Base-by-base conservation (phyloP, 164 flowering plant genomes). In the Sedum album region DNA sequence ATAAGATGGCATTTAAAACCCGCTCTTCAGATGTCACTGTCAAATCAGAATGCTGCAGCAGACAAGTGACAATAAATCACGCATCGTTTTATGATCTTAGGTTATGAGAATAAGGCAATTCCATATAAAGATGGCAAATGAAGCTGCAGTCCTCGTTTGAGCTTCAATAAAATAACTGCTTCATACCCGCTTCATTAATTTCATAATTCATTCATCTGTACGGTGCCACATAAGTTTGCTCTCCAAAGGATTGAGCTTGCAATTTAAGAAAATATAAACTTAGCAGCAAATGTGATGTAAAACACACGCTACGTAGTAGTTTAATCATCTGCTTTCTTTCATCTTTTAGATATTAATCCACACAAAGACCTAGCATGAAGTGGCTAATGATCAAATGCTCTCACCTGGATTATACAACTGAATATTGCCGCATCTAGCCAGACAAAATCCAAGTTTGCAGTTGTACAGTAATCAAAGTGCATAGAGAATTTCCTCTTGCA, bases 1-100 rank as follows among this genome's bases (percentile, higher is more conserved):
- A 61, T 51, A 93, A 72, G 63, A 93, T 83, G 60, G 96, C 96
- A 87, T 87, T 85, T 44, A 93, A 85, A 75, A 93, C 87, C 73
- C 82, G 83, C 77, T 93, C 98, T 77, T 91, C 98, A 62, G 90
- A 93, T 66, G 93, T 93, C 49, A 91, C 97, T 6, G 95, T 89
- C 77, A 93, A 78, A 74, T 87, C 87, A 31, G 90, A 88, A 82
- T 85, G 91, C 98, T 93, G 97, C 83, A 84, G 77, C 73, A 71
- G 46, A 65, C 70, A 79, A 57, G 26, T 6, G 30, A 65, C 15
- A 65, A 33, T 65, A 36, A 20, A 57, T 18, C 18, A 26, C 17
- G 33, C 13, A 23, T 30, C 33, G 62, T 5, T 57, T 33, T 57
- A 28, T 57, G 25, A 65, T 65, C 28, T 35, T 21, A n/a, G 8